Base-by-base conservation (phyloP, 2,329 filamentous ascomycete species). In the Trichoderma afroharzianum region DNA sequence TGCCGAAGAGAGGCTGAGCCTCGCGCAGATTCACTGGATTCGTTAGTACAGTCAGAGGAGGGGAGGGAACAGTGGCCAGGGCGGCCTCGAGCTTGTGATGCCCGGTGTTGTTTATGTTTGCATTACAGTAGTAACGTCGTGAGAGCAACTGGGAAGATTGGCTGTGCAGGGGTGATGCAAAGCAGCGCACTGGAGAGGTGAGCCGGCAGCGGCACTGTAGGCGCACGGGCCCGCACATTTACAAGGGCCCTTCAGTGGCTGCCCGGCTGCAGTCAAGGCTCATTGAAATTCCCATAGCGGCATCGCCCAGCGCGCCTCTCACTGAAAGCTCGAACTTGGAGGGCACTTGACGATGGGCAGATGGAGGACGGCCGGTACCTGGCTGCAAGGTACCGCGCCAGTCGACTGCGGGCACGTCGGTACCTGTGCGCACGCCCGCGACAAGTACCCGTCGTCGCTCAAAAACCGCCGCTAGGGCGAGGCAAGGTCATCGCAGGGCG, bases 101-200 rank as follows among this genome's bases (percentile, higher is more conserved):
- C 76, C 75, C 68, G 14, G 32, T 32, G 74, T 78, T 81, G 79
- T 81, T 80, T 79, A 81, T 75, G 78, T 77, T 78, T 69, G 72
- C 61, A 73, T 66, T 26, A 26, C 26, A 26, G 26, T 26, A 26
- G 26, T 26, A 33, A 57, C 47, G 55, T 33, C 33, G 61, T 33
- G 57, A 61, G 66, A 53, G 67, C 72, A 72, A 68, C 39, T 59
- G 43, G 24, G 24, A 61, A 53, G 67, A 50, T 50, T 26, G 57
- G 61, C 57, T n/a, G 39, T 43, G 39, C 67, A 50, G 67, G 67
- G 67, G 36, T 39, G 36, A 26, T 53, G 7, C 15, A 43, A 43
- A 53, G n/a, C n/a, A n/a, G n/a, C n/a, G 21, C n/a, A 14, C 47
- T 43, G 39, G 39, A 43, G 18, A 53, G 47, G 47, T 53, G 47